phyloP scores from a whole-genome alignment of 2,329 filamentous ascomycete species.

The Trichoderma afroharzianum region DNA sequence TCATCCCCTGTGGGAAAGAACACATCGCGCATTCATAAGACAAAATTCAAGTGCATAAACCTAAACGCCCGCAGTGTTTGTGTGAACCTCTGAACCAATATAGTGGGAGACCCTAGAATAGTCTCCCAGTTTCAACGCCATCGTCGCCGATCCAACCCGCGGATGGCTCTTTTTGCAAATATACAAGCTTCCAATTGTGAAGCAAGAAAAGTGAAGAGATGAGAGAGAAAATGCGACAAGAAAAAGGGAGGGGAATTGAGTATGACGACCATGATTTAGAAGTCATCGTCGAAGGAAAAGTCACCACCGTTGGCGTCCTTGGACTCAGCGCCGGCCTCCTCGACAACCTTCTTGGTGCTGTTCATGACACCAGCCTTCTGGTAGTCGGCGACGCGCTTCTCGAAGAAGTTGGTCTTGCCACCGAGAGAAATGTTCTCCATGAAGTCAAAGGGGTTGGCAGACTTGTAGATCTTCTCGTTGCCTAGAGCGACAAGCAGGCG shows the following conservation, averaged over 20 bases:
- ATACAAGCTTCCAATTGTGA: slow-evolving; percentile 9
- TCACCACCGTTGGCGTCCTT: slow-evolving; percentile 65
- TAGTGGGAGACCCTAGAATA: neutral
- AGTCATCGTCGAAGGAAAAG: slow-evolving; percentile 95
- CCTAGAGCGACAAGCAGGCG: slow-evolving; percentile 88
- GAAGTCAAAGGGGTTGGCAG: slow-evolving; percentile 97
- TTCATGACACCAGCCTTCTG: slow-evolving; percentile 99
- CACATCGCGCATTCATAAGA: neutral
- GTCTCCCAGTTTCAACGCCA: slow-evolving; percentile 3
- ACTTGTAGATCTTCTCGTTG: slow-evolving; percentile 90
- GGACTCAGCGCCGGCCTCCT: slow-evolving; percentile 42
- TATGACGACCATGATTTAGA: slow-evolving; percentile 56
- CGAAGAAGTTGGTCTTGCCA: slow-evolving; percentile 99
- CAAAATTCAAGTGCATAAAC: neutral
- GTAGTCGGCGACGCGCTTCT: slow-evolving; percentile 99
- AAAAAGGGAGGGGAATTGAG: slow-evolving; percentile 20
- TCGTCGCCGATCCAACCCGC: slow-evolving; percentile 16
- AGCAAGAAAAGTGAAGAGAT: neutral
- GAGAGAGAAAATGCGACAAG: neutral
- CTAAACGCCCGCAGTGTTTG: slow-evolving; percentile 21
- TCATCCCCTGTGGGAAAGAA: neutral
- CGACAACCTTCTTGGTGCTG: slow-evolving; percentile 70
- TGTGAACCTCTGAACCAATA: slow-evolving; percentile 15
- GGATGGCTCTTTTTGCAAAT: slow-evolving; percentile 16
- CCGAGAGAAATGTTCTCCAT: slow-evolving; percentile 99